phyloP scores from a whole-genome alignment of 1,284 basidiomycete genomes.

The Irpex sp. region DNA sequence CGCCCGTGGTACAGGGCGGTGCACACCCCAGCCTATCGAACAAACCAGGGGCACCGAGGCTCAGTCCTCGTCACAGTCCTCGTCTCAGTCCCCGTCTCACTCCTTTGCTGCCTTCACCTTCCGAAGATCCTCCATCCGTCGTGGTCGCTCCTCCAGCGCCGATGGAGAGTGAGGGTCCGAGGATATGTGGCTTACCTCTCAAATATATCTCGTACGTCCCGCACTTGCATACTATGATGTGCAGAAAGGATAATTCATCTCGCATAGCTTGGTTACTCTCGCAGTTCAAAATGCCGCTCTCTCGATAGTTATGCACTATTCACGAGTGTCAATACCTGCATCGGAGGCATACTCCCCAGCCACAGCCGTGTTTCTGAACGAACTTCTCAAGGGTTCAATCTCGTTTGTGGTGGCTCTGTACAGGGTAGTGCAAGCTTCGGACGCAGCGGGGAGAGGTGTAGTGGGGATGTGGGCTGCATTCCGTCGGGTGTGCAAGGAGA shows the following conservation, averaged over 20 bases:
- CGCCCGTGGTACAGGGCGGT: slow-evolving; percentile 26
- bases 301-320: slow-evolving; percentile 96
- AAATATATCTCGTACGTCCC: slow-evolving; percentile 61
- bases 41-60: slow-evolving; percentile 13
- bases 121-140: slow-evolving; percentile 21
- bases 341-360: slow-evolving; percentile 86
- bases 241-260: neutral
- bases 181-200: slow-evolving; percentile 51
- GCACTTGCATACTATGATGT: neutral
- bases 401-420: slow-evolving; percentile 74
- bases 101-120: slow-evolving; percentile 33
- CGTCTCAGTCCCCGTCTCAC: slow-evolving; percentile 33
- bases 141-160: slow-evolving; percentile 16
- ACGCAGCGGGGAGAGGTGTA: slow-evolving; percentile 22
- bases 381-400: slow-evolving; percentile 90
- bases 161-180: slow-evolving; percentile 27
- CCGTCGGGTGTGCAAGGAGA: slow-evolving; percentile 48
- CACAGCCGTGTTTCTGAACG: slow-evolving; percentile 90
- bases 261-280: slow-evolving; percentile 78
- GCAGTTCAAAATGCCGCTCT: slow-evolving; percentile 96
- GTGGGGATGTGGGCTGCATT: slow-evolving; percentile 38
- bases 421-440: slow-evolving; percentile 29
- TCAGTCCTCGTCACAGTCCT: slow-evolving; percentile 32
- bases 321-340: slow-evolving; percentile 78
- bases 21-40: slow-evolving; percentile 16